phyloP scores from a whole-genome alignment of 2,329 filamentous ascomycete genomes.

The Massarina eburnea region DNA sequence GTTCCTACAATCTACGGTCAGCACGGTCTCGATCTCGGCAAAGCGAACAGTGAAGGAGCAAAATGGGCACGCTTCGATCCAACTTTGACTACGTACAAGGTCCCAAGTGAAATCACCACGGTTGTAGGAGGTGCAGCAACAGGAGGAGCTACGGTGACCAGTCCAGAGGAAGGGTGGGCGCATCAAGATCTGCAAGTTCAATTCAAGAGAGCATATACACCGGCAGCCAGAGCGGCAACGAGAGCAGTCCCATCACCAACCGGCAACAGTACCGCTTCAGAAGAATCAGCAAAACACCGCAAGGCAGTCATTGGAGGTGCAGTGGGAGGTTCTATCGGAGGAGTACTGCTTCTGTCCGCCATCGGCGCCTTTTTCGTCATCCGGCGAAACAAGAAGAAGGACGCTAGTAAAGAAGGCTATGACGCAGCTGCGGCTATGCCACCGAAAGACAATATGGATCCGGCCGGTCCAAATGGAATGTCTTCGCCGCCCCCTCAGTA shows the following conservation, averaged over 20 bases:
- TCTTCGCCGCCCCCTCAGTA: too few relatives aligned
- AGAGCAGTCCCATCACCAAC: neutral
- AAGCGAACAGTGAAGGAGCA: slow-evolving; percentile 7
- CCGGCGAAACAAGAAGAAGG: neutral
- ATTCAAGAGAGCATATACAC: slow-evolving; percentile 51
- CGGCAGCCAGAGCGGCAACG: slow-evolving; percentile 14
- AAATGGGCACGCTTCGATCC: slow-evolving; percentile 54
- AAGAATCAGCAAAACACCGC: neutral
- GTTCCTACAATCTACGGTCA: slow-evolving; percentile 52
- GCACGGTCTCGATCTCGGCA: slow-evolving; percentile 56
- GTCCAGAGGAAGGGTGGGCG: slow-evolving; percentile 49
- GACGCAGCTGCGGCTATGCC: too few relatives aligned
- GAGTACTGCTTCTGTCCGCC: neutral
- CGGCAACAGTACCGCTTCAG: neutral
- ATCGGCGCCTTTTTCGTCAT: slow-evolving; percentile 1
- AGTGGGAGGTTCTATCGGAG: slow-evolving; percentile 3
- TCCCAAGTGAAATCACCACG: slow-evolving; percentile 52
- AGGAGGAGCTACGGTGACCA: slow-evolving; percentile 56
- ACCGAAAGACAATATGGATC: too few relatives aligned
- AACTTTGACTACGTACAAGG: slow-evolving; percentile 52
- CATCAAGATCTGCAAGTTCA: slow-evolving; percentile 53
- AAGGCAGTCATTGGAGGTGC: slow-evolving; percentile 1
- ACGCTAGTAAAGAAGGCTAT: too few relatives aligned
- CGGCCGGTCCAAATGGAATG: too few relatives aligned
- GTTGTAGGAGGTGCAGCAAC: slow-evolving; percentile 44